Conservation (phyloP, 345 rosid genomes). For the Citrus australasica region DNA sequence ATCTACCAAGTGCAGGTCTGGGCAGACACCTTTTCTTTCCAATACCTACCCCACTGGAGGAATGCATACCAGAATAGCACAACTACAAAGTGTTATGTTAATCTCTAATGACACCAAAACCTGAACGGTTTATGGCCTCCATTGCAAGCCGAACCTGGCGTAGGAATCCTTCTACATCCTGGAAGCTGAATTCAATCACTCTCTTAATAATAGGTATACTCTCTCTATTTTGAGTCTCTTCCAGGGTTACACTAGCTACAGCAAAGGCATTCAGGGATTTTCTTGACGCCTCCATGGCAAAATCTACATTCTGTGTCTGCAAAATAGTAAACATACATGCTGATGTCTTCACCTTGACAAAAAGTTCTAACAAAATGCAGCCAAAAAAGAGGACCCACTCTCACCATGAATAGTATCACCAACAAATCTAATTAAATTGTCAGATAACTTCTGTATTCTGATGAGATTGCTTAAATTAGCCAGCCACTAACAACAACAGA, state of each 20-base stretch:
- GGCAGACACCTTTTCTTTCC: constrained; percentile 4
- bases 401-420: background rate
- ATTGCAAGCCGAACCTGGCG: constrained; percentile 52
- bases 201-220: constrained; percentile 45
- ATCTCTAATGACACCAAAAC: constrained; percentile 38
- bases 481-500: background rate
- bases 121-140: constrained; percentile 46
- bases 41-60: background rate
- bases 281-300: constrained; percentile 74
- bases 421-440: background rate
- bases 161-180: constrained; percentile 62
- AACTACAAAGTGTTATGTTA: constrained; percentile 32
- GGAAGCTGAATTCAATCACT: constrained; percentile 71
- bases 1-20: constrained; percentile 17
- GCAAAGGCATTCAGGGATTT: constrained; percentile 55
- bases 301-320: constrained; percentile 62
- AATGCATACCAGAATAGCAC: constrained; percentile 7
- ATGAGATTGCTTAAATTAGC: constrained; percentile 2
- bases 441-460: background rate
- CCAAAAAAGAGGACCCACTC: constrained; percentile 6
- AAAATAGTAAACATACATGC: constrained; percentile 26
- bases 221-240: constrained; percentile 38
- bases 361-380: constrained; percentile 4
- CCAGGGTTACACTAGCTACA: constrained; percentile 35
- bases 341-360: constrained; percentile 18